These are phyloP conservation scores for Teratosphaeria nubilosa DNA, from an alignment of 2,329 filamentous ascomycete species.

Conservation along the genomic window DNA sequence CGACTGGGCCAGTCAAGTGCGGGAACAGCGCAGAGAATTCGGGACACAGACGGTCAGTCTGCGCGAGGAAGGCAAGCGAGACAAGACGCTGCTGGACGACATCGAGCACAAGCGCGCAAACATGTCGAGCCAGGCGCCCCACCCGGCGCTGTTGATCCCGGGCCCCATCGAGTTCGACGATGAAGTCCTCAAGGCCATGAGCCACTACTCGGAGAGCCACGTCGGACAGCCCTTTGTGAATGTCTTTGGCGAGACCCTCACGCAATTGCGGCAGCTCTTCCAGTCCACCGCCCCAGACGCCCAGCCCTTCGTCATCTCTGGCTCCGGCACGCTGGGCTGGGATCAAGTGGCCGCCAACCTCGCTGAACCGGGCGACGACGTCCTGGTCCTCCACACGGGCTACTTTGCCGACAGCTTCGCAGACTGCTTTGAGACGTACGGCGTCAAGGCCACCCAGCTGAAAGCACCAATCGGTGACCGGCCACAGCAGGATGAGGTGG, in stretches of 20 bases:
- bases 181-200: slow-evolving; percentile 90
- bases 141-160: slow-evolving; percentile 79
- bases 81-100: slow-evolving; percentile 8
- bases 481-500: slow-evolving; percentile 77
- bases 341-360: slow-evolving; percentile 92
- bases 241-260: slow-evolving; percentile 79
- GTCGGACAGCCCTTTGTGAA: slow-evolving; percentile 82
- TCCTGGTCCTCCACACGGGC: slow-evolving; percentile 85
- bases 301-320: slow-evolving; percentile 88
- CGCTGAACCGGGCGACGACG: slow-evolving; percentile 78
- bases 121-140: slow-evolving; percentile 50
- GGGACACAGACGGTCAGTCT: slow-evolving; percentile 15
- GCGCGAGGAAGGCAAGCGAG: slow-evolving; percentile 18
- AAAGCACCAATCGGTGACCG: slow-evolving; percentile 81
- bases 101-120: slow-evolving; percentile 18
- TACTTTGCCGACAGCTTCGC: slow-evolving; percentile 96
- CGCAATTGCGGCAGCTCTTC: slow-evolving; percentile 86
- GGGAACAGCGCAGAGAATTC: slow-evolving; percentile 17
- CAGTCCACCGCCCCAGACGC: slow-evolving; percentile 71
- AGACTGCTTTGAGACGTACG: slow-evolving; percentile 84
- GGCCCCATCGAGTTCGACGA: slow-evolving; percentile 98
- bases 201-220: slow-evolving; percentile 92
- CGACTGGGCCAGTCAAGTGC: neutral
- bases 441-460: slow-evolving; percentile 79
- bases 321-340: slow-evolving; percentile 93